A percentile compares a stretch with the other conserved stretches of the same genome.
These are phyloP conservation scores for Metarhizium anisopliae DNA, from an alignment of 2,329 filamentous ascomycete species.

Conservation along the genomic window DNA sequence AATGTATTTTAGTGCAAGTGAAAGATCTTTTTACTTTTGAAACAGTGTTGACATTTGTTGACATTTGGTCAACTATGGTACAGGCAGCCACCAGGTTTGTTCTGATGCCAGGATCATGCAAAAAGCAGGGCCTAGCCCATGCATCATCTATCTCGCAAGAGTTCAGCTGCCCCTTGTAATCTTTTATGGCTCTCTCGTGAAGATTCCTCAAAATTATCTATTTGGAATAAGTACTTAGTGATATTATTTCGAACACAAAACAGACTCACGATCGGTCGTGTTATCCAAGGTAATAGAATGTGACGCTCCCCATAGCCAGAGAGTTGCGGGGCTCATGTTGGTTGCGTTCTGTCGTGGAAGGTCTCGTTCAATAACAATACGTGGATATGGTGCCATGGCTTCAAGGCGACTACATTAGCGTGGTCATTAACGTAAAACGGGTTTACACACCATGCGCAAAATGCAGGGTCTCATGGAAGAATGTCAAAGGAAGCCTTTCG, in stretches of 20 bases:
- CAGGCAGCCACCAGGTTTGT: neutral
- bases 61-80: neutral
- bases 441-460: conserved; percentile 7
- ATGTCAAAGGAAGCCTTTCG: conserved; percentile 5
- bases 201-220: conserved; percentile 7
- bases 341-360: conserved; percentile 8
- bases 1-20: neutral
- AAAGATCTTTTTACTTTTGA: too few relatives aligned
- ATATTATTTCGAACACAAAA: neutral
- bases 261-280: conserved; percentile 10
- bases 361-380: conserved; percentile 7
- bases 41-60: too few relatives aligned
- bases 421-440: neutral
- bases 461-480: conserved; percentile 6
- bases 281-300: conserved; percentile 13
- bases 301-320: conserved; percentile 14
- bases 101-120: too few relatives aligned
- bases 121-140: neutral
- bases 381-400: conserved; percentile 7
- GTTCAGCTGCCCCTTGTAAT: conserved; percentile 6
- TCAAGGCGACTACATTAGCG: neutral
- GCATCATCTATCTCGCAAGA: conserved; percentile 7
- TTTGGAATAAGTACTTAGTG: neutral
- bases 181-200: conserved; percentile 8
- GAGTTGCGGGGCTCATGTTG: conserved; percentile 10